These are phyloP conservation scores for Talaromyces sp. DNA, from an alignment of 2,329 filamentous ascomycete genomes.

Conservation along the genomic window DNA sequence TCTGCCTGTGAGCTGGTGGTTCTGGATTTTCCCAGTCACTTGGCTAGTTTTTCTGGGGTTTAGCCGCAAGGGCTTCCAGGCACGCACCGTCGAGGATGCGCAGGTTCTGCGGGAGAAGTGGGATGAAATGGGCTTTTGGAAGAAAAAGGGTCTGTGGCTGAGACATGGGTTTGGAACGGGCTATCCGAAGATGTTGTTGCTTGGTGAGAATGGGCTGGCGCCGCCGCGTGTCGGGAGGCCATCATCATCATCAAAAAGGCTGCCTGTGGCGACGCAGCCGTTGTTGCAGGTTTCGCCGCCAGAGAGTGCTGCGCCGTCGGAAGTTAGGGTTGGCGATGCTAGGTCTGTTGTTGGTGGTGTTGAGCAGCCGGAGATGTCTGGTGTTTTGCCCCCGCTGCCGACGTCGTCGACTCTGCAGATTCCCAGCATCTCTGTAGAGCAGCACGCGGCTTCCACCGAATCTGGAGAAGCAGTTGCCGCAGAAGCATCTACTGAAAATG, in stretches of 20 bases:
- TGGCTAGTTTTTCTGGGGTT: conserved; percentile 19
- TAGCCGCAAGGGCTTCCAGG: conserved; percentile 23
- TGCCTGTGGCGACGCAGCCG: conserved; percentile 1
- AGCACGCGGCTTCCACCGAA: no score
- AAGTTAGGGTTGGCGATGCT: background rate
- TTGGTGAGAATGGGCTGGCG: conserved; percentile 16
- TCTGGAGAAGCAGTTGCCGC: no score
- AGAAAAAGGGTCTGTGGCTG: conserved; percentile 22
- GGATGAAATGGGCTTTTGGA: conserved; percentile 21
- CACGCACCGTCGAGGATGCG: conserved; percentile 22
- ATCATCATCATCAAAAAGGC: background rate
- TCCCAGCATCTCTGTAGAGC: background rate
- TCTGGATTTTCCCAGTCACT: conserved; percentile 18
- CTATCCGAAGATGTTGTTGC: conserved; percentile 21
- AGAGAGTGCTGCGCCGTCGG: background rate
- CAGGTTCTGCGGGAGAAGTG: conserved; percentile 21
- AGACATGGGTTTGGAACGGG: conserved; percentile 25
- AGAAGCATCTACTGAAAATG: background rate
- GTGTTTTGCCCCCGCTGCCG: background rate
- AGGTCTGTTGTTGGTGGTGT: no score
- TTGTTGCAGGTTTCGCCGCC: conserved; percentile 11
- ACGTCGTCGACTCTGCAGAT: background rate
- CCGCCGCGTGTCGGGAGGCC: conserved; percentile 14
- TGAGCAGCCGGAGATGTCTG: background rate
- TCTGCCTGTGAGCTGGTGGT: conserved; percentile 24